phyloP scores from a whole-genome alignment of 2,329 filamentous ascomycete species.

The Talaromyces sp. region DNA sequence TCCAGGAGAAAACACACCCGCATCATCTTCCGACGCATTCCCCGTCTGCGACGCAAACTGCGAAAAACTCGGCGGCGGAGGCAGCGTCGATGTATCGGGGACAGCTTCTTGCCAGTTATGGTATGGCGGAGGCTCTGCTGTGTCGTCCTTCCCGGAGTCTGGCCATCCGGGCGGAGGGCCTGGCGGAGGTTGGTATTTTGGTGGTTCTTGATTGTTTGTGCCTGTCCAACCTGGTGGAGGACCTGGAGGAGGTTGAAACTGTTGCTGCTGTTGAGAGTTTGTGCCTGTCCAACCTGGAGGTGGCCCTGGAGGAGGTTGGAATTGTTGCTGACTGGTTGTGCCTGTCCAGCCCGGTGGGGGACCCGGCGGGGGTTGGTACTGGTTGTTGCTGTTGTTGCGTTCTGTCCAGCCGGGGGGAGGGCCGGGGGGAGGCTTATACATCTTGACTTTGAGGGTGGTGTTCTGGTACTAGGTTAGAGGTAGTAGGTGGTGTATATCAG shows the following conservation, averaged over 20 bases:
- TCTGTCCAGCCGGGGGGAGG: conserved; percentile 1
- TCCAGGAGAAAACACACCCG: background rate
- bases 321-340: background rate
- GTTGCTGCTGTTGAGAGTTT: background rate
- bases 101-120: conserved; percentile 58
- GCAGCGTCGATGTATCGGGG: conserved; percentile 55
- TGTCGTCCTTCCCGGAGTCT: background rate
- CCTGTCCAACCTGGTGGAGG: background rate
- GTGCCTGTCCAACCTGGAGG: background rate
- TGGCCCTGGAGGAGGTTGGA: background rate
- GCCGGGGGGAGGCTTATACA: conserved; percentile 7
- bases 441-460: background rate
- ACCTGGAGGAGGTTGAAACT: background rate
- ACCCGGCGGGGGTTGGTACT: background rate
- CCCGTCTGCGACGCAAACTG: conserved; percentile 51
- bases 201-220: background rate
- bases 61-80: conserved; percentile 53
- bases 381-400: background rate
- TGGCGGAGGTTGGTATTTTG: background rate
- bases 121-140: conserved; percentile 48
- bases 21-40: conserved; percentile 51
- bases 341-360: background rate
- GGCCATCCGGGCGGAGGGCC: background rate
- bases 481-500: background rate
- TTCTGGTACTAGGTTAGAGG: background rate